Percentiles rank a stretch among this genome's conserved stretches.
Evolutionary conservation across 192 early-diverging fungal species (phyloP).

Genomic region (Coemansia sp.): DNA sequence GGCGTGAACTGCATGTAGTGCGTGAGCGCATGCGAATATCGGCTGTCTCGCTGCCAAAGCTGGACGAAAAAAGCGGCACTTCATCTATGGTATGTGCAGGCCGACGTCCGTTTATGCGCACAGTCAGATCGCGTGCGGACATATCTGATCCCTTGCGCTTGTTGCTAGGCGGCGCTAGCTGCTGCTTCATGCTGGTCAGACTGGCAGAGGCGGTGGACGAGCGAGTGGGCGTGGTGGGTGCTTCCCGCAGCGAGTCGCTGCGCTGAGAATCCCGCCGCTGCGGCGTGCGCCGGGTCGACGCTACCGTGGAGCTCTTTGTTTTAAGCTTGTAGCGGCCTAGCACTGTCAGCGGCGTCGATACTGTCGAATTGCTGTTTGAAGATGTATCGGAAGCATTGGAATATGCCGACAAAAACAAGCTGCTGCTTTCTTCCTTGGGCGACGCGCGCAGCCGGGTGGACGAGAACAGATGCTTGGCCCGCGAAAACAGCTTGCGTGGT

Average conservation of each 20-base stretch:
- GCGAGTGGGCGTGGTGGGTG: background rate
- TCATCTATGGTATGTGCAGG: slow-evolving; percentile 40
- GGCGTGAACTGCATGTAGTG: slow-evolving; percentile 25
- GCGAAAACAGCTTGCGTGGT: slow-evolving; percentile 50
- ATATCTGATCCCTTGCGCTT: slow-evolving; percentile 24
- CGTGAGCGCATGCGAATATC: slow-evolving; percentile 24
- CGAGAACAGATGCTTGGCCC: slow-evolving; percentile 48
- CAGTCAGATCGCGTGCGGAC: slow-evolving; percentile 4
- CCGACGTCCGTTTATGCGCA: background rate
- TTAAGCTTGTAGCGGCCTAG: slow-evolving; percentile 53
- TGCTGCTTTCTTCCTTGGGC: slow-evolving; percentile 9
- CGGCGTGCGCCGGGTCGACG: slow-evolving; percentile 29
- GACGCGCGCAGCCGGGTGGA: slow-evolving; percentile 25
- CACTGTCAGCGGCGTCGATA: slow-evolving; percentile 44
- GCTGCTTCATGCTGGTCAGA: background rate
- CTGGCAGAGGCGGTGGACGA: too few relatives aligned
- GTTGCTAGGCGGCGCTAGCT: slow-evolving; percentile 4
- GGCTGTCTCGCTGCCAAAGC: slow-evolving; percentile 15
- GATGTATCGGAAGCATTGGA: slow-evolving; percentile 36
- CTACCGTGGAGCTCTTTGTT: slow-evolving; percentile 37
- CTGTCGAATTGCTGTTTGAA: slow-evolving; percentile 39
- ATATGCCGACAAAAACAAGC: slow-evolving; percentile 44
- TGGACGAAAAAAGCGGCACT: slow-evolving; percentile 30
- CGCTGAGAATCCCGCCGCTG: slow-evolving; percentile 16
- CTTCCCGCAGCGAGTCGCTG: background rate